A percentile compares a stretch with the other conserved stretches of the same genome.
Evolutionary conservation across 2,329 filamentous ascomycete genomes (phyloP).

Genomic region (Arachnomyces sp.): DNA sequence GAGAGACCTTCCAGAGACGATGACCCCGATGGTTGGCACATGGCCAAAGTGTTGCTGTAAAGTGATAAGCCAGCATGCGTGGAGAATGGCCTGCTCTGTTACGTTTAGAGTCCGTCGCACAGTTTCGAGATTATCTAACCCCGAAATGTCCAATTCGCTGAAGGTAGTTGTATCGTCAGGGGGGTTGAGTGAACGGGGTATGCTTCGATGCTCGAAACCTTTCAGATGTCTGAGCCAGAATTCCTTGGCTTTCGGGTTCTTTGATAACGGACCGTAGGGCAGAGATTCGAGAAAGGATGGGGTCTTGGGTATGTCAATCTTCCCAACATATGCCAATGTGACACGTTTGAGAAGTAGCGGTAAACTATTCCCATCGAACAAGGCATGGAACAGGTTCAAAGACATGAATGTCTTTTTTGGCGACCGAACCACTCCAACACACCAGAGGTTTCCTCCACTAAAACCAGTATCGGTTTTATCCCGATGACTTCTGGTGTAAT

Average conservation of each 20-base stretch:
- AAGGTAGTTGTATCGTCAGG: slow-evolving; percentile 13
- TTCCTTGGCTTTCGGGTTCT: slow-evolving; percentile 37
- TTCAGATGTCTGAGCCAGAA: slow-evolving; percentile 62
- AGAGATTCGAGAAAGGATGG: slow-evolving; percentile 60
- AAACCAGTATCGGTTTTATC: slow-evolving; percentile 39
- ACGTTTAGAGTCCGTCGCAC: slow-evolving; percentile 55
- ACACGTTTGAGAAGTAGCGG: slow-evolving; percentile 57
- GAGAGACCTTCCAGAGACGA: slow-evolving; percentile 70
- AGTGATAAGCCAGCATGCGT: slow-evolving; percentile 63
- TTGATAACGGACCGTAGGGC: slow-evolving; percentile 57
- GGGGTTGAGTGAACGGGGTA: slow-evolving; percentile 21
- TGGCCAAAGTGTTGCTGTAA: slow-evolving; percentile 45
- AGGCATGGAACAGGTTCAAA: slow-evolving; percentile 70
- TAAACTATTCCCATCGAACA: slow-evolving; percentile 81
- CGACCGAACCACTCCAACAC: slow-evolving; percentile 22
- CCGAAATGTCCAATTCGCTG: slow-evolving; percentile 18
- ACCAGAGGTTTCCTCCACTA: slow-evolving; percentile 24
- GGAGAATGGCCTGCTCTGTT: slow-evolving; percentile 69
- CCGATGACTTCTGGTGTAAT: slow-evolving; percentile 46
- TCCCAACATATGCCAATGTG: slow-evolving; percentile 41
- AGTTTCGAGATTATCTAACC: slow-evolving; percentile 40
- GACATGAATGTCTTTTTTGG: slow-evolving; percentile 37
- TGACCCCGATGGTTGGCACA: slow-evolving; percentile 57
- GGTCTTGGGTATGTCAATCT: slow-evolving; percentile 21
- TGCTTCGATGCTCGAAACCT: slow-evolving; percentile 20